Evolutionary conservation across 805 yeast genomes (phyloP).

Genomic region (Yarrowia osloensis): DNA sequence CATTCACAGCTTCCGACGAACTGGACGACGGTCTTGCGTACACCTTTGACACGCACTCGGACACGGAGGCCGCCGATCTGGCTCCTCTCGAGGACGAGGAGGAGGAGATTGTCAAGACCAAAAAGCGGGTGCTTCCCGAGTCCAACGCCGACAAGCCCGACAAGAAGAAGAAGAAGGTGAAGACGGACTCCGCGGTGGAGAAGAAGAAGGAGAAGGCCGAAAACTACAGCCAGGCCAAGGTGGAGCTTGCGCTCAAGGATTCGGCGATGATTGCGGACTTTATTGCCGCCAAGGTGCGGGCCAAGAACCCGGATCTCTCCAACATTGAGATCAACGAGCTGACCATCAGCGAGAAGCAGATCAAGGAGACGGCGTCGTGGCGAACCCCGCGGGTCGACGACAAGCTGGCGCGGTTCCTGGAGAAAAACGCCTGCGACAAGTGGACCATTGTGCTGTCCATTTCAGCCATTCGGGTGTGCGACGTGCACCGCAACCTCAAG

Average conservation of each 20-base stretch:
- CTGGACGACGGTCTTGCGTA: conserved; percentile 77
- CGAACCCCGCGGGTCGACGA: conserved; percentile 32
- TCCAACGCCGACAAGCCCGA: conserved; percentile 34
- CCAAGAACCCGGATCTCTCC: conserved; percentile 64
- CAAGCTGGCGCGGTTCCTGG: conserved; percentile 34
- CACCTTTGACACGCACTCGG: conserved; percentile 50
- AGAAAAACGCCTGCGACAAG: conserved; percentile 43
- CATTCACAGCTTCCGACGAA: conserved; percentile 56
- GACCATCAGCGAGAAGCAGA: conserved; percentile 57
- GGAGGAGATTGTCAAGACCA: conserved; percentile 37
- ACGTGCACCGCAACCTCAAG: conserved; percentile 63
- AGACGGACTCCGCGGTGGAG: conserved; percentile 34
- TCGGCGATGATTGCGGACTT: conserved; percentile 67
- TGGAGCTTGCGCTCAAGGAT: conserved; percentile 53
- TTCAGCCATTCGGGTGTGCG: conserved; percentile 88
- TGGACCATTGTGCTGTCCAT: conserved; percentile 59
- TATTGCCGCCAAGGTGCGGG: conserved; percentile 62
- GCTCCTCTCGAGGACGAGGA: conserved; percentile 32
- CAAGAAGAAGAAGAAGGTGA: conserved; percentile 37
- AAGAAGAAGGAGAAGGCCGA: conserved; percentile 68
- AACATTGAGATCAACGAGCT: conserved; percentile 72
- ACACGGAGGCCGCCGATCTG: conserved; percentile 43
- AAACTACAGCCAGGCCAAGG: conserved; percentile 61
- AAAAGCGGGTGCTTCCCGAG: conserved; percentile 31
- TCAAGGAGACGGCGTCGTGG: conserved; percentile 64